Evolutionary conservation across 345 rosid species (phyloP), one percentile per base, ranked within the genome.

Genomic region (Cardiospermum halicacabum): DNA sequence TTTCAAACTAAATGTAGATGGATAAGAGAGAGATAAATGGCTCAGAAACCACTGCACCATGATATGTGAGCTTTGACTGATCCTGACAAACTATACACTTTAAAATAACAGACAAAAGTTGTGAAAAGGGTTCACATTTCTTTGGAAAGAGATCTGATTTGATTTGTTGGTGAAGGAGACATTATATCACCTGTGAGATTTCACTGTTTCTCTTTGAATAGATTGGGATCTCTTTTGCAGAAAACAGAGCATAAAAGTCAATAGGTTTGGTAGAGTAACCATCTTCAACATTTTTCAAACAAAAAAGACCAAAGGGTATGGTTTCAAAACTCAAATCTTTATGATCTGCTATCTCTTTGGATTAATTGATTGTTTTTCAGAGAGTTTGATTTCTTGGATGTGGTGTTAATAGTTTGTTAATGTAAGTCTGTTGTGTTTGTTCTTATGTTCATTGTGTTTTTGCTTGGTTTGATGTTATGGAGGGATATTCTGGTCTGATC

Each of bases 91-190:
- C 0, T 4, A 25, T 56, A 21, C 21, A 49, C n/a, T n/a, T n/a
- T 15, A 36, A 10, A 53, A n/a, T n/a, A n/a, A n/a, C 67, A 51
- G 43, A 67, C 19, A 39, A 25, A n/a, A 11, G 11, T 3, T 42
- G 39, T 45, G 7, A 10, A 57, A 48, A 47, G n/a, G n/a, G 27
- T 50, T 30, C 22, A 22, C 61, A 40, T 73, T 63, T 51, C 56
- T 56, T 49, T 34, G 9, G n/a, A n/a, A n/a, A n/a, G n/a, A n/a
- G n/a, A n/a, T n/a, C n/a, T n/a, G n/a, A n/a, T n/a, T n/a, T n/a
- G n/a, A n/a, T 57, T 49, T 59, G 47, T 48, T 39, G 15, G 42
- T 12, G 65, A 67, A 60, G 64, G 16, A 56, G 64, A 47, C 62
- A 32, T 16, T 11, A 5, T 62, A 22, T 2, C 60, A n/a, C 69